A percentile compares a stretch with the other conserved stretches of the same genome.
These are phyloP conservation scores for Fusarium fujikuroi DNA, from an alignment of 2,329 filamentous ascomycete species.

Conservation along the genomic window DNA sequence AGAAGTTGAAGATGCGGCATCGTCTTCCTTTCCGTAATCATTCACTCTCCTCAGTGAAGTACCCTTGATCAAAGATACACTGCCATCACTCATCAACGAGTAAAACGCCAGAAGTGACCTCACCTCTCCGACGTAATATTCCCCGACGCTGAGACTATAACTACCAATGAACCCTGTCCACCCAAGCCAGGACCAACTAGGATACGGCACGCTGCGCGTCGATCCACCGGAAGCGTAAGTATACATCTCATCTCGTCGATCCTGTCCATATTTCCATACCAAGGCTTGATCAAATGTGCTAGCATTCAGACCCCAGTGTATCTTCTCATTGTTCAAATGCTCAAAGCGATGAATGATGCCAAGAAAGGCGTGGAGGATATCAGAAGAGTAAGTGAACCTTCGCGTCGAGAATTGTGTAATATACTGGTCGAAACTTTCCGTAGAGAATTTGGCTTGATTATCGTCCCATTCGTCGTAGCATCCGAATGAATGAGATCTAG, in stretches of 20 bases:
- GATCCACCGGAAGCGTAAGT: not conserved
- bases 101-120: not conserved
- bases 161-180: not conserved
- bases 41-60: not conserved
- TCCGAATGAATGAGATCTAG: not conserved
- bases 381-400: slow-evolving; percentile 10
- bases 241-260: not conserved
- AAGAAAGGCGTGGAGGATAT: slow-evolving; percentile 9
- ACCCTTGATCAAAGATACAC: not conserved
- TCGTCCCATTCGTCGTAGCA: slow-evolving; percentile 23
- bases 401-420: slow-evolving; percentile 16
- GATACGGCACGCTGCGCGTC: not conserved
- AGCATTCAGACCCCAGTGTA: slow-evolving; percentile 9
- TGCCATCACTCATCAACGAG: not conserved
- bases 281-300: slow-evolving; percentile 6
- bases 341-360: slow-evolving; percentile 20
- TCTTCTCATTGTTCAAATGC: slow-evolving; percentile 16
- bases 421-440: not conserved
- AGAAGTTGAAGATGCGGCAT: rapidly evolving
- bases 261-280: not conserved
- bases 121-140: not conserved
- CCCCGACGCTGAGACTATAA: not conserved
- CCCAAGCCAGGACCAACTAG: slow-evolving; percentile 11
- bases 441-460: not conserved
- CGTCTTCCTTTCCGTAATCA: not conserved